These are phyloP conservation scores for Pestalotiopsis sp. DNA, from an alignment of 2,329 filamentous ascomycete species.

Conservation along the genomic window DNA sequence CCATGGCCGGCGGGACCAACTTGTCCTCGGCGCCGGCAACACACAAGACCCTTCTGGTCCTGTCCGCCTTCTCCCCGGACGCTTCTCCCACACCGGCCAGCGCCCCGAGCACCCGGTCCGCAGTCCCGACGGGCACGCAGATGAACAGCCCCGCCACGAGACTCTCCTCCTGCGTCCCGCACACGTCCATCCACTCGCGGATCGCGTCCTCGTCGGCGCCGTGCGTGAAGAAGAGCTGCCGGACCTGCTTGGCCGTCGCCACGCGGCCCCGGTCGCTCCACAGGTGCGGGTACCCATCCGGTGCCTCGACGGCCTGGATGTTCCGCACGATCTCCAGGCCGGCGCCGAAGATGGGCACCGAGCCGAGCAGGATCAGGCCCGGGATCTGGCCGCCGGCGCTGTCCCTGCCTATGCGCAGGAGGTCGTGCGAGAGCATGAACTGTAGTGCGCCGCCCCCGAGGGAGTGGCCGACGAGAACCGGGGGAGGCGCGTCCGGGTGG, in stretches of 20 bases:
- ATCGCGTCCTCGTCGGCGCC: constrained; percentile 10
- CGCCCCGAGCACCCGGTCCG: not conserved
- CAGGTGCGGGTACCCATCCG: not conserved
- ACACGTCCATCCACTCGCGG: constrained; percentile 12
- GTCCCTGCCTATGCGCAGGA: not conserved
- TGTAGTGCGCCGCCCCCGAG: constrained; percentile 16
- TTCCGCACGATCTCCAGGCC: constrained; percentile 12
- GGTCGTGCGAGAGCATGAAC: constrained; percentile 9
- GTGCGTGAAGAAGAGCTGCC: constrained; percentile 16
- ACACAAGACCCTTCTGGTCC: constrained; percentile 12
- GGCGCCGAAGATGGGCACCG: constrained; percentile 13
- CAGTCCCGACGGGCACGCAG: constrained; percentile 14
- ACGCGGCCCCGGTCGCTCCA: constrained; percentile 13
- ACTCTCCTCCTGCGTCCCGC: constrained; percentile 12
- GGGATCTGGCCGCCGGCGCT: constrained; percentile 5
- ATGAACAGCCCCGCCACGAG: constrained; percentile 10
- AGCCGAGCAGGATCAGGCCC: constrained; percentile 14
- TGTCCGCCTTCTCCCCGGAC: not conserved
- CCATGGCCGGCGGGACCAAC: constrained; percentile 15
- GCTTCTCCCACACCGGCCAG: constrained; percentile 4
- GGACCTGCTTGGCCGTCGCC: constrained; percentile 11
- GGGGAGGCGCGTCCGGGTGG: constrained; percentile 8
- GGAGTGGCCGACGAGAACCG: constrained; percentile 15
- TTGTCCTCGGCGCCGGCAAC: constrained; percentile 10
- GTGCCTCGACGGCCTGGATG: constrained; percentile 10